phyloP scores from a whole-genome alignment of 1,139 yeast species.

The Hemisphaericaspora lyxosophila region DNA sequence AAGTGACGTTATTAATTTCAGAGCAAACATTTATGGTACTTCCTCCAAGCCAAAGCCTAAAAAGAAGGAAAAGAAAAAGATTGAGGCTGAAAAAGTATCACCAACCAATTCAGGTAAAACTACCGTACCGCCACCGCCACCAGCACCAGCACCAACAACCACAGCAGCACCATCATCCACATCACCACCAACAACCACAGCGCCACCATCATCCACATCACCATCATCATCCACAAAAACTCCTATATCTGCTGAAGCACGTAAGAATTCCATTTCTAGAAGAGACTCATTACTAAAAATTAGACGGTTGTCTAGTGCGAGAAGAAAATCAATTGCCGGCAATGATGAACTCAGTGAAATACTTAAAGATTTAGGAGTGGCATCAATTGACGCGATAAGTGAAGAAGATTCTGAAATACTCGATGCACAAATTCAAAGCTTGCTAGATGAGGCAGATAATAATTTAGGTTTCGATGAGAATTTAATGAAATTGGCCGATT shows the following conservation, averaged over 20 bases:
- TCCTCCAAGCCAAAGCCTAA: slow-evolving; percentile 1
- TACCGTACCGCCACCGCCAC: not conserved
- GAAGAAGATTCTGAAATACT: slow-evolving; percentile 35
- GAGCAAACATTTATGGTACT: slow-evolving; percentile 41
- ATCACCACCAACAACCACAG: not conserved
- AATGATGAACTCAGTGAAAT: slow-evolving; percentile 43
- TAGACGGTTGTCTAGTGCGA: slow-evolving; percentile 36
- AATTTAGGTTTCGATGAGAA: slow-evolving; percentile 19
- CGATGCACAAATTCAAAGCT: slow-evolving; percentile 37
- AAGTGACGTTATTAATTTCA: slow-evolving; percentile 52
- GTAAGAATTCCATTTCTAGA: slow-evolving; percentile 14
- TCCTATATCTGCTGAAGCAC: slow-evolving; percentile 4
- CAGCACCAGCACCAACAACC: not conserved
- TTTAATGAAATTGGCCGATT: slow-evolving; percentile 21
- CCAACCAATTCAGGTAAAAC: too few species aligned
- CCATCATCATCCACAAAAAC: not conserved
- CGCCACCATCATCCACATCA: not conserved
- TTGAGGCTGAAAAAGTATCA: slow-evolving; percentile 3
- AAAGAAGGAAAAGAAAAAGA: slow-evolving; percentile 2
- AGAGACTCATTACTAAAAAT: slow-evolving; percentile 18
- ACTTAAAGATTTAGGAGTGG: slow-evolving; percentile 38
- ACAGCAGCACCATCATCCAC: not conserved
- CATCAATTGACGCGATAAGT: slow-evolving; percentile 37
- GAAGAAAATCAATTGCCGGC: slow-evolving; percentile 43
- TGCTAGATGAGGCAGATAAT: slow-evolving; percentile 27